These are phyloP conservation scores for Nidularia pulvinata DNA, from an alignment of 768 basidiomycete species.

Conservation along the genomic window DNA sequence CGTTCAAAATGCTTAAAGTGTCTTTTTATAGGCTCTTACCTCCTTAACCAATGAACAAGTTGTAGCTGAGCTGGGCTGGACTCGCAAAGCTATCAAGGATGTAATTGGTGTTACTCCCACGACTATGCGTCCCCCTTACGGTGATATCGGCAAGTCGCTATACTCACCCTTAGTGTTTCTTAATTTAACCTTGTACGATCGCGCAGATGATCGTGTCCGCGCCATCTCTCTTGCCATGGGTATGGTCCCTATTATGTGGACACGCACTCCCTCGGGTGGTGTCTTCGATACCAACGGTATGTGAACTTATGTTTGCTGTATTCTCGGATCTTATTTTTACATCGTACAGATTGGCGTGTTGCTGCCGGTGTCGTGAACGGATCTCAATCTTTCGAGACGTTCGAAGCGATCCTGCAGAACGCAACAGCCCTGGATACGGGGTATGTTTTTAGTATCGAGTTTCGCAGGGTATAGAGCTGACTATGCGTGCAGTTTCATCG, in stretches of 20 bases:
- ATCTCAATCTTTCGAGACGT: slow-evolving; percentile 63
- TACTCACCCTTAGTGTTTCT: background rate
- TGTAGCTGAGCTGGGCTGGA: slow-evolving; percentile 94
- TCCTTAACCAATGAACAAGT: slow-evolving; percentile 78
- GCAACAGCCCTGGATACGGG: slow-evolving; percentile 62
- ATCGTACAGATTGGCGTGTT: slow-evolving; percentile 79
- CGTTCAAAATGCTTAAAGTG: too few relatives aligned
- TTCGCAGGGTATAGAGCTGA: slow-evolving; percentile 1
- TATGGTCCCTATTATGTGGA: slow-evolving; percentile 91
- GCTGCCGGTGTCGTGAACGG: slow-evolving; percentile 73
- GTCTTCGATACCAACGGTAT: slow-evolving; percentile 76
- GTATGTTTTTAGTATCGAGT: slow-evolving; percentile 26
- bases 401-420: slow-evolving; percentile 73
- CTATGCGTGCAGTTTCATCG: slow-evolving; percentile 63
- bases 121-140: slow-evolving; percentile 80
- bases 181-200: slow-evolving; percentile 1
- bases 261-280: slow-evolving; percentile 49
- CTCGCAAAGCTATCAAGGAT: slow-evolving; percentile 79
- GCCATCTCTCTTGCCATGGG: slow-evolving; percentile 92
- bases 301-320: background rate
- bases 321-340: background rate
- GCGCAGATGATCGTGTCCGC: slow-evolving; percentile 86
- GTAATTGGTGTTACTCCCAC: slow-evolving; percentile 78
- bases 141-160: slow-evolving; percentile 61
- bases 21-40: slow-evolving; percentile 63